These are phyloP conservation scores for Microsporum canis DNA, from an alignment of 2,329 filamentous ascomycete species.

Conservation along the genomic window DNA sequence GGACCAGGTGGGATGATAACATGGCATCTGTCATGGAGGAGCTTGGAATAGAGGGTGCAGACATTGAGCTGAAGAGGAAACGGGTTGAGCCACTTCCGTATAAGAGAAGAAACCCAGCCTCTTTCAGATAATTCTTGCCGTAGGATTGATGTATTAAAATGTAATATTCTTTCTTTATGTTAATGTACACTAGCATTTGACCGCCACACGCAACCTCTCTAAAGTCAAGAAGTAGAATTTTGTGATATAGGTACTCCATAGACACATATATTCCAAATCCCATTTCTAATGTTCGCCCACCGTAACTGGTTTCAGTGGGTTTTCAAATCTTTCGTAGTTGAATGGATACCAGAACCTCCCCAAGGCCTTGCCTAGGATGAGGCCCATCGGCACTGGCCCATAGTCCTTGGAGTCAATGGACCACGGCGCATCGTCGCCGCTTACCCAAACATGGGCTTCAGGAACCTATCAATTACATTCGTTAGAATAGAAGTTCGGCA, in stretches of 20 bases:
- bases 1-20: conserved; percentile 76
- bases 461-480: conserved; percentile 52
- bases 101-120: conserved; percentile 45
- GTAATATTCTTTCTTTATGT: conserved; percentile 2
- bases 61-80: conserved; percentile 75
- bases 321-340: conserved; percentile 27
- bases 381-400: conserved; percentile 72
- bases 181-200: conserved; percentile 12
- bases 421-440: conserved; percentile 73
- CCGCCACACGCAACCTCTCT: background rate
- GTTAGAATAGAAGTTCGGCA: background rate
- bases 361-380: conserved; percentile 74
- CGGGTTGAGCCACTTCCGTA: conserved; percentile 58
- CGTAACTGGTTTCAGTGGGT: conserved; percentile 23
- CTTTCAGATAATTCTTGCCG: conserved; percentile 30
- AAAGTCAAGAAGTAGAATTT: background rate
- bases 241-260: conserved; percentile 4
- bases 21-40: conserved; percentile 81
- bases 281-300: background rate
- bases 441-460: conserved; percentile 80
- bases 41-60: conserved; percentile 60
- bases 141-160: background rate
- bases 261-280: conserved; percentile 13
- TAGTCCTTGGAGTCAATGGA: conserved; percentile 80
- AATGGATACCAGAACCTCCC: conserved; percentile 35